Conservation (phyloP, 2,329 filamentous ascomycete species). For the Monosporascus cannonballus region DNA sequence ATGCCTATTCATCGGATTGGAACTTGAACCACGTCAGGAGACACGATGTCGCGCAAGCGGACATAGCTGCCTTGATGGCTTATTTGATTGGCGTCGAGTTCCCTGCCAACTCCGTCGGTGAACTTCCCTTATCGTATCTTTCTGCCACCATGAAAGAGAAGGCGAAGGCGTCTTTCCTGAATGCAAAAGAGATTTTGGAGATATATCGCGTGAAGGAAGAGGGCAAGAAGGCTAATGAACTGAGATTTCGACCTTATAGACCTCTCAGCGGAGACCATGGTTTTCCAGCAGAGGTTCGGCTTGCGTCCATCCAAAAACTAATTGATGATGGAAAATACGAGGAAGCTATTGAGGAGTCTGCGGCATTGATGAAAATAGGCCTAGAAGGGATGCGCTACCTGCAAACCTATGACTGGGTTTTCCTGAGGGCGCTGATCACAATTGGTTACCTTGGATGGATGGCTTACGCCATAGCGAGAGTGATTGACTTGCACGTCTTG, state of each 20-base stretch:
- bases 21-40: constrained; percentile 70
- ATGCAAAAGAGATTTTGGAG: constrained; percentile 81
- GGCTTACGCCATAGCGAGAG: constrained; percentile 80
- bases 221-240: constrained; percentile 66
- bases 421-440: constrained; percentile 82
- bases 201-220: constrained; percentile 95
- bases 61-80: constrained; percentile 92
- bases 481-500: constrained; percentile 82
- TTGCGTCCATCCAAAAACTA: constrained; percentile 60
- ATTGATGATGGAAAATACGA: constrained; percentile 64
- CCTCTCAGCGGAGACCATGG: constrained; percentile 58
- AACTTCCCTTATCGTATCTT: constrained; percentile 79
- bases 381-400: constrained; percentile 85
- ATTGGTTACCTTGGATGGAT: constrained; percentile 94
- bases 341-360: constrained; percentile 73
- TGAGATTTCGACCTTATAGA: constrained; percentile 72
- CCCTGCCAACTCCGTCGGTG: constrained; percentile 92
- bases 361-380: constrained; percentile 67
- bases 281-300: constrained; percentile 58
- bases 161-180: constrained; percentile 76
- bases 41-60: constrained; percentile 89
- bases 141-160: constrained; percentile 68
- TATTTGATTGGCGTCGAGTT: constrained; percentile 84
- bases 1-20: constrained; percentile 91
- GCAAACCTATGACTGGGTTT: constrained; percentile 98